These are phyloP conservation scores for Daldinia grandis DNA, from an alignment of 495 filamentous ascomycete species.

Conservation along the genomic window DNA sequence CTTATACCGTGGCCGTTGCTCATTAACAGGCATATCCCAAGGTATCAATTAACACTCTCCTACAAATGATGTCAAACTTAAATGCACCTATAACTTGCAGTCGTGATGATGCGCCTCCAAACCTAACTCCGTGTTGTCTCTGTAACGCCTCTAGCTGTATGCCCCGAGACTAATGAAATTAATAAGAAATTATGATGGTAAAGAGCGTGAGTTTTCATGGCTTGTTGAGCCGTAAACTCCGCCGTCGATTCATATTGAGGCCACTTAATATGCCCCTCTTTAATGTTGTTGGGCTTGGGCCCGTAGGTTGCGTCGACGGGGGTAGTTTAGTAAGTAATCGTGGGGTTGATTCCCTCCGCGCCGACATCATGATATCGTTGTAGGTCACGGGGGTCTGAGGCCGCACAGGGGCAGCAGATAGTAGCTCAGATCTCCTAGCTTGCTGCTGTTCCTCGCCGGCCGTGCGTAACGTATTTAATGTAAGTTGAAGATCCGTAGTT, in stretches of 20 bases:
- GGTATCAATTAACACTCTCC: constrained; percentile 31
- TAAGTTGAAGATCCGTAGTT: constrained; percentile 33
- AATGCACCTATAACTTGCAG: constrained; percentile 22
- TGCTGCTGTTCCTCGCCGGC: constrained; percentile 21
- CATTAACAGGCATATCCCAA: constrained; percentile 26
- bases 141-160: constrained; percentile 17
- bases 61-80: constrained; percentile 6
- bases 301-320: constrained; percentile 38
- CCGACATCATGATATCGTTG: constrained; percentile 49
- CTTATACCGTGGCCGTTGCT: constrained; percentile 24
- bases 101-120: constrained; percentile 18
- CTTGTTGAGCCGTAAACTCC: constrained; percentile 51
- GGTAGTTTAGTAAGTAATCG: constrained; percentile 36
- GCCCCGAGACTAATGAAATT: constrained; percentile 15
- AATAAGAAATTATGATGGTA: constrained; percentile 11
- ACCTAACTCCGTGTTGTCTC: constrained; percentile 26
- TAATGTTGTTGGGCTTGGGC: constrained; percentile 35
- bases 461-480: constrained; percentile 26
- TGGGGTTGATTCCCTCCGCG: constrained; percentile 49
- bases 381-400: constrained; percentile 51
- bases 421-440: constrained; percentile 22
- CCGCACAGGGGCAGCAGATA: constrained; percentile 28
- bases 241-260: constrained; percentile 46
- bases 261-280: constrained; percentile 55
- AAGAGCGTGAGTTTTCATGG: constrained; percentile 18